Evolutionary conservation across 2,329 filamentous ascomycete genomes (phyloP).

Genomic region (Paecilomyces niveus): DNA sequence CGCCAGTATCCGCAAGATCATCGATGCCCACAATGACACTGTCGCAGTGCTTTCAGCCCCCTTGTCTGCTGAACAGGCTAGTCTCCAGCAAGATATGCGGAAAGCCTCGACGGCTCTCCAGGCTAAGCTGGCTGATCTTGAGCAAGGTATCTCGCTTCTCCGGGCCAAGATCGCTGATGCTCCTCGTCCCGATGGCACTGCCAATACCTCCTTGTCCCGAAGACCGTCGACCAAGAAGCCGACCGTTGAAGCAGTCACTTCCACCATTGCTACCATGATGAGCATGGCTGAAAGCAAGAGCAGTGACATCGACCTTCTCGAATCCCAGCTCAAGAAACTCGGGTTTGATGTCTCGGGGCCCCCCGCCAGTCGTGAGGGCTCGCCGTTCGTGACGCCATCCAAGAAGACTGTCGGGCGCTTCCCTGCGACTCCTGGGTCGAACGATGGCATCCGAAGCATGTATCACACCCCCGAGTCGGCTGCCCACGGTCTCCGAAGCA

Average conservation of each 20-base stretch:
- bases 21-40: conserved; percentile 63
- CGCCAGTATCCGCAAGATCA: conserved; percentile 69
- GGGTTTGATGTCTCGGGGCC: conserved; percentile 37
- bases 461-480: conserved; percentile 38
- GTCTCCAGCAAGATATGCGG: conserved; percentile 77
- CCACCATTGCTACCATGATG: conserved; percentile 89
- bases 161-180: conserved; percentile 66
- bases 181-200: conserved; percentile 43
- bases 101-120: conserved; percentile 68
- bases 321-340: conserved; percentile 74
- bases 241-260: conserved; percentile 84
- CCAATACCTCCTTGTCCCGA: conserved; percentile 29
- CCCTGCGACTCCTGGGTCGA: conserved; percentile 33
- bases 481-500: conserved; percentile 20
- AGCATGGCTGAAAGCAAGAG: conserved; percentile 85
- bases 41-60: conserved; percentile 63
- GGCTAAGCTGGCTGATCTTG: conserved; percentile 66
- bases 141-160: conserved; percentile 72
- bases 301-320: conserved; percentile 82
- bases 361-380: conserved; percentile 26
- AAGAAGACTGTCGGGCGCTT: conserved; percentile 24
- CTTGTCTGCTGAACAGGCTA: conserved; percentile 74
- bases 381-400: conserved; percentile 29
- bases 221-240: conserved; percentile 51
- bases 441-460: conserved; percentile 23